A percentile compares a stretch with the other conserved stretches of the same genome.
phyloP scores from a whole-genome alignment of 1,284 basidiomycete species.

The Hemileia vastatrix region DNA sequence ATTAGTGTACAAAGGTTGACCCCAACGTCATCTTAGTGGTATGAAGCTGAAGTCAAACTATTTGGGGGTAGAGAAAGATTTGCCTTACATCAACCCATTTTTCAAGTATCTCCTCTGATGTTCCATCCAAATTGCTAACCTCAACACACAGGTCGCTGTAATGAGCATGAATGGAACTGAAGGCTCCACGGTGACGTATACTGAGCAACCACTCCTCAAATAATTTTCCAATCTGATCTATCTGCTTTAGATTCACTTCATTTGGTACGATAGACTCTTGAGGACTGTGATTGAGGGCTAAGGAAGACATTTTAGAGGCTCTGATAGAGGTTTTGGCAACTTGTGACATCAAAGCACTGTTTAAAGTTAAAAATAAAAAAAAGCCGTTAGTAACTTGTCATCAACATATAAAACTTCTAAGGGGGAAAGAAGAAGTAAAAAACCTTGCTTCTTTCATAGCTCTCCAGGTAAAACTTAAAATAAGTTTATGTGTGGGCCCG shows the following conservation, averaged over 20 bases:
- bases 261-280: too few relatives aligned
- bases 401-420: too few relatives aligned
- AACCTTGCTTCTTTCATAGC: conserved; percentile 23
- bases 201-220: conserved; percentile 19
- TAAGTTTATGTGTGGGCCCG: conserved; percentile 2
- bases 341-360: conserved; percentile 11
- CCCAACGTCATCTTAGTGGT: too few relatives aligned
- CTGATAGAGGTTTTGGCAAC: conserved; percentile 4
- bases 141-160: conserved; percentile 8
- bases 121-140: conserved; percentile 5
- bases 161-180: conserved; percentile 13
- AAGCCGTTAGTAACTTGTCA: background rate
- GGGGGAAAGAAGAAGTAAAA: background rate
- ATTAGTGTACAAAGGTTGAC: background rate
- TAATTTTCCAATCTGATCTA: conserved; percentile 6
- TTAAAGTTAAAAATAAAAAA: background rate
- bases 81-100: too few relatives aligned
- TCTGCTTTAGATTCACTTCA: conserved; percentile 14
- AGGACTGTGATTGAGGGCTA: background rate
- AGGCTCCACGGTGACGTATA: conserved; percentile 21
- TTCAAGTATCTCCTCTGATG: too few relatives aligned
- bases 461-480: conserved; percentile 20
- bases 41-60: too few relatives aligned
- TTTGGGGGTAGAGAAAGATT: too few relatives aligned
- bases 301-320: background rate